phyloP scores from a whole-genome alignment of 1,284 basidiomycete genomes.

The Wallemia hederae region DNA sequence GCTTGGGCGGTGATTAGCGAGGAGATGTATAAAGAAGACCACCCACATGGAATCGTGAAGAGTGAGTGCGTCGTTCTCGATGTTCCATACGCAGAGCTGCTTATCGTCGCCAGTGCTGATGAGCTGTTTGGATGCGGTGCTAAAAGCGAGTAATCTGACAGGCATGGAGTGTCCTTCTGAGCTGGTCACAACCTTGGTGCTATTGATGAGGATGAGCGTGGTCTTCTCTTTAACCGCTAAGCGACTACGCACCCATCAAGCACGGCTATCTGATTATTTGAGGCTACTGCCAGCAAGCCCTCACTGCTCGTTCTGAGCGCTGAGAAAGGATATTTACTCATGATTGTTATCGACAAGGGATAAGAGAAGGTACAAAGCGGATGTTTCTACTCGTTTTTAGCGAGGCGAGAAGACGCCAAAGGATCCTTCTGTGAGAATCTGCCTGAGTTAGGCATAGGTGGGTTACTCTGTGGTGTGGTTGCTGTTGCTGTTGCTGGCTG shows the following conservation, averaged over 20 bases:
- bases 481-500: too few relatives aligned
- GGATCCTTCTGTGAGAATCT: not conserved
- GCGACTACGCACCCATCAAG: not conserved
- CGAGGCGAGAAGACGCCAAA: not conserved
- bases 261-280: not conserved
- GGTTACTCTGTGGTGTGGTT: not conserved
- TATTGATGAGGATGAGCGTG: not conserved
- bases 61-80: conserved; percentile 22
- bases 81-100: conserved; percentile 36
- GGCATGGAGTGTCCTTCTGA: conserved; percentile 21
- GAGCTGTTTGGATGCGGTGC: conserved; percentile 22
- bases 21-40: not conserved
- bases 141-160: conserved; percentile 30
- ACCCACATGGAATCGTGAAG: conserved; percentile 31
- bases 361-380: not conserved
- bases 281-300: not conserved
- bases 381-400: not conserved
- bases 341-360: not conserved
- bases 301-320: not conserved
- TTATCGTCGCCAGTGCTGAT: conserved; percentile 52
- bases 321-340: not conserved
- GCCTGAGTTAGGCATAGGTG: not conserved
- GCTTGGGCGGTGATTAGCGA: not conserved
- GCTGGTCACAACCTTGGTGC: conserved; percentile 11
- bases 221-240: too few relatives aligned